Percentiles rank a stretch among this genome's conserved stretches.
Conservation (phyloP, 1,284 basidiomycete species). For the Cryptococcus sp. region DNA sequence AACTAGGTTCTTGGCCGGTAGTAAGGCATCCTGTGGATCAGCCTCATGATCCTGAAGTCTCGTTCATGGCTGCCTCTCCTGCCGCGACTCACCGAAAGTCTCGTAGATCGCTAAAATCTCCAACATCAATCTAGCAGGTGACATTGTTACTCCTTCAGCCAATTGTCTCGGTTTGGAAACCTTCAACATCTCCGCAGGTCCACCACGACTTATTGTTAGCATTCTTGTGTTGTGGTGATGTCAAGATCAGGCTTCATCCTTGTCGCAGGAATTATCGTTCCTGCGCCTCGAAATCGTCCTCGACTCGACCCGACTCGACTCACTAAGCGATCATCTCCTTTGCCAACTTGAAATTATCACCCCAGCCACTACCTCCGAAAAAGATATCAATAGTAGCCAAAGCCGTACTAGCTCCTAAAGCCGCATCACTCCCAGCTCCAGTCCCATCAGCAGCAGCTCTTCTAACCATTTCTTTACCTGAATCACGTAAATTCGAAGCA, state of each 20-base stretch:
- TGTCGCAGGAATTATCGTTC: too few relatives aligned
- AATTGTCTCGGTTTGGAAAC: constrained; percentile 27
- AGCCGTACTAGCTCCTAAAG: constrained; percentile 48
- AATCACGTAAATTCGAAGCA: constrained; percentile 33
- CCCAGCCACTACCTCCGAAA: constrained; percentile 50
- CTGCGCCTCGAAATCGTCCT: not conserved
- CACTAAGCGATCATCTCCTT: constrained; percentile 50
- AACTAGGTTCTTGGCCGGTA: constrained; percentile 47
- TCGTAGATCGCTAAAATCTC: constrained; percentile 55
- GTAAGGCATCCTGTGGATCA: constrained; percentile 47
- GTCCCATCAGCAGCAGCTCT: constrained; percentile 14
- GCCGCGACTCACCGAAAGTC: constrained; percentile 47
- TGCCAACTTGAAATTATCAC: constrained; percentile 50
- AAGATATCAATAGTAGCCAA: constrained; percentile 53
- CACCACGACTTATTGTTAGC: constrained; percentile 40
- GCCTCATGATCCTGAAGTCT: too few relatives aligned
- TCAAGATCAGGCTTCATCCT: too few relatives aligned
- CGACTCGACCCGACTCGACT: constrained; percentile 14
- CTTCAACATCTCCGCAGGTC: constrained; percentile 44
- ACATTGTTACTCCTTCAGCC: constrained; percentile 46
- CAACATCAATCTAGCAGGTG: constrained; percentile 48
- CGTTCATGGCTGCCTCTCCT: too few relatives aligned
- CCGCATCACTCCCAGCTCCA: constrained; percentile 45
- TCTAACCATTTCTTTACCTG: constrained; percentile 38
- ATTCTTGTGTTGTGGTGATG: too few relatives aligned